Evolutionary conservation across 768 basidiomycete genomes (phyloP), one percentile per base, ranked within the genome.

Genomic region (Gymnopilus junonius): DNA sequence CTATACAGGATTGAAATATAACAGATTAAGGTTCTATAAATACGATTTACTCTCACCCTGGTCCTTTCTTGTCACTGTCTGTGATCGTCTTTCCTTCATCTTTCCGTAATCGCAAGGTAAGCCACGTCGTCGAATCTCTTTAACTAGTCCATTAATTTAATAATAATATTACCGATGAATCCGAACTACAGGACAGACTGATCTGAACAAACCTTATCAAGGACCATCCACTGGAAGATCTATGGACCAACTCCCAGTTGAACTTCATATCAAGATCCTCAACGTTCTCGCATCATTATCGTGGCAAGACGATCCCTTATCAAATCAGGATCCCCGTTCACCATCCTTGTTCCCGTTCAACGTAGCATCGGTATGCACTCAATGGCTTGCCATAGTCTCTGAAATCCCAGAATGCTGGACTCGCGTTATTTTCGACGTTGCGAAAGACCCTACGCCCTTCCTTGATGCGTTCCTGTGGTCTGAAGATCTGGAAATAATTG

Each of bases 321-420:
- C 54, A 14, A 35, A 39, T 2, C 21, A 12, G 11, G 34, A 37
- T 17, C 54, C 27, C 20, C 35, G 21, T 10, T 39, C 54, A 1
- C 23, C 54, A 4, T 34, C 34, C 20, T 23, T 55, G 3, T 55
- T 55, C 20, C 34, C 54, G 3, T 55, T 55, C 21, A 55, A 55
- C 10, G 35, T 15, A 12, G 54, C 54, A 2, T 55, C 12, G 4
- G 35, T 55, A 11, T 55, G 34, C 32, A 55, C 14, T 0, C 54
- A 21, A 21, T 55, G 54, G 54, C 54, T 55, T 14, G 31, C 8
- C 35, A 55, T 39, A 8, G 35, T 55, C 15, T 23, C 37, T 20
- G 7, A 55, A 8, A 55, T 35, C 17, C 54, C 54, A 4, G 54
- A 39, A 21, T 55, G 54, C 54, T 58, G 57, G 57, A 58, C 27